Percentiles rank a stretch among this genome's conserved stretches.
These are phyloP conservation scores for Paraurostyla sp. DNA, from an alignment of 73 alveolate species.

Conservation along the genomic window DNA sequence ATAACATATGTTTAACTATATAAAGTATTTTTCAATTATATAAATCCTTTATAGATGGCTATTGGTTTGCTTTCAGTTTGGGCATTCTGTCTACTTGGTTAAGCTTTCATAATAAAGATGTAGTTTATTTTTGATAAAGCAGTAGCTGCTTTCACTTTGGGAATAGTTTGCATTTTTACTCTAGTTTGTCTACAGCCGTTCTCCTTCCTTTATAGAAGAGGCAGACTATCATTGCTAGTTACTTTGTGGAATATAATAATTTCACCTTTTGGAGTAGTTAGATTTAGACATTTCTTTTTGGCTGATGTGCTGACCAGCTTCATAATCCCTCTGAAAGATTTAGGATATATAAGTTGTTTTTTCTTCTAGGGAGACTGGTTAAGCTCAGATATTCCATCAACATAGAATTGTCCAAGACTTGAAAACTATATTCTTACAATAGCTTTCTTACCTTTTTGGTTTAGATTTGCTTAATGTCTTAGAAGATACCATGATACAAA, in stretches of 20 bases:
- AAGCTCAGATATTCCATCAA: neutral
- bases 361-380: constrained; percentile 28
- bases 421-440: neutral
- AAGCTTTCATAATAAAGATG: constrained; percentile 5
- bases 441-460: constrained; percentile 57
- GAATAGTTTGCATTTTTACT: neutral
- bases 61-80: constrained; percentile 3
- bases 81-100: constrained; percentile 4
- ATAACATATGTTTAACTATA: constrained; percentile 13
- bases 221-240: neutral
- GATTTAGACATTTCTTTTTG: constrained; percentile 53
- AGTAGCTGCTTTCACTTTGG: constrained; percentile 6
- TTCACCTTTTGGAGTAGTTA: constrained; percentile 63
- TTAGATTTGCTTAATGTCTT: constrained; percentile 50
- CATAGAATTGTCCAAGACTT: neutral
- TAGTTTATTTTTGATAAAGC: constrained; percentile 24
- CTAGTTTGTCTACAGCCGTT: constrained; percentile 8
- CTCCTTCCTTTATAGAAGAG: constrained; percentile 12
- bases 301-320: constrained; percentile 58
- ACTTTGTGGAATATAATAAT: constrained; percentile 36
- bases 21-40: neutral
- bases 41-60: constrained; percentile 1
- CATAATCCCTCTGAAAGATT: constrained; percentile 21
- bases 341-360: constrained; percentile 31
- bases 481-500: constrained; percentile 27